phyloP scores from a whole-genome alignment of 208 protist genomes.

The Leptomonas seymouri region DNA sequence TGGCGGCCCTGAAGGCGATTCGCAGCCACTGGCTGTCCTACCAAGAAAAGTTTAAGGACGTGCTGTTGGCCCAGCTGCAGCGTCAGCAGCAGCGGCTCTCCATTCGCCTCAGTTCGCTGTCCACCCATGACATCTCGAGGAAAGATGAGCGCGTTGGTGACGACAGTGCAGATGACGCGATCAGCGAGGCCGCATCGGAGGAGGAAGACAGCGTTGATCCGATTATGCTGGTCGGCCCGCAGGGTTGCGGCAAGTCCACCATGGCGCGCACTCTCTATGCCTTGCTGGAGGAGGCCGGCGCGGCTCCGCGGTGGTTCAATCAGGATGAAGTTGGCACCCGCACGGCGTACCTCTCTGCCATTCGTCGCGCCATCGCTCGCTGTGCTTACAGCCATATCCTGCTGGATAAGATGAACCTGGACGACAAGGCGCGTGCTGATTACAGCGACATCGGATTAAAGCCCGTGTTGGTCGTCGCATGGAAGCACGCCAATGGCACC shows the following conservation, averaged over 20 bases:
- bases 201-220: constrained; percentile 31
- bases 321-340: constrained; percentile 78
- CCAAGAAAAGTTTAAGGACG: constrained; percentile 44
- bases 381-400: constrained; percentile 72
- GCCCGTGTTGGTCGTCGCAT: constrained; percentile 45
- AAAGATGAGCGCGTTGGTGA: constrained; percentile 9
- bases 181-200: constrained; percentile 8
- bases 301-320: constrained; percentile 77
- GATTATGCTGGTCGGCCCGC: constrained; percentile 75
- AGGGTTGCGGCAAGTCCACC: constrained; percentile 88
- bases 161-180: background rate
- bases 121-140: constrained; percentile 16
- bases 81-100: constrained; percentile 23
- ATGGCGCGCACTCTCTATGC: constrained; percentile 62
- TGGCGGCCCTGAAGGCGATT: constrained; percentile 43
- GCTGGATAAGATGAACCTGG: constrained; percentile 88
- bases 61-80: constrained; percentile 9
- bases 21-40: constrained; percentile 64
- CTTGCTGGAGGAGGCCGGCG: constrained; percentile 56
- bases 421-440: constrained; percentile 52
- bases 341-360: constrained; percentile 52
- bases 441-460: constrained; percentile 34
- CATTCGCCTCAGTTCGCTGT: constrained; percentile 12
- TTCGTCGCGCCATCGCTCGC: constrained; percentile 37
- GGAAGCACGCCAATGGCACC: constrained; percentile 47